Evolutionary conservation across 805 yeast genomes (phyloP).

Genomic region (Yarrowia alimentaria): DNA sequence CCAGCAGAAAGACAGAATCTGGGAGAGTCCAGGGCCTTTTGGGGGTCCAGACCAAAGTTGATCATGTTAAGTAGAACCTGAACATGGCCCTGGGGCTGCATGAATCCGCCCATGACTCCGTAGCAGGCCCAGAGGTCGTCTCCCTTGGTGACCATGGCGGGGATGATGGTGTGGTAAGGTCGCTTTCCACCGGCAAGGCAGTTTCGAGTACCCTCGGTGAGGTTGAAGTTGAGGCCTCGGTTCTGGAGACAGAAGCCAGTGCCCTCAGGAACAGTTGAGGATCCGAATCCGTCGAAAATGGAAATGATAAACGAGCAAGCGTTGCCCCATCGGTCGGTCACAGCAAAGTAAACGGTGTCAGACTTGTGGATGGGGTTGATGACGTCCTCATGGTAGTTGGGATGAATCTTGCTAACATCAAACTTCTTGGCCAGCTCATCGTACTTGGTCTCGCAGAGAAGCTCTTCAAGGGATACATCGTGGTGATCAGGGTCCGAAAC

Average conservation of each 20-base stretch:
- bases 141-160: slow-evolving; percentile 65
- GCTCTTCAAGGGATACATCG: slow-evolving; percentile 43
- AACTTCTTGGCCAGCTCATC: slow-evolving; percentile 51
- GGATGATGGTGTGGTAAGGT: slow-evolving; percentile 80
- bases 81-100: slow-evolving; percentile 83
- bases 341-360: slow-evolving; percentile 71
- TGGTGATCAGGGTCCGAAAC: slow-evolving; percentile 56
- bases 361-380: slow-evolving; percentile 58
- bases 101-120: slow-evolving; percentile 86
- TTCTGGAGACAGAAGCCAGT: slow-evolving; percentile 71
- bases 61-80: slow-evolving; percentile 69
- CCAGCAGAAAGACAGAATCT: slow-evolving; percentile 52
- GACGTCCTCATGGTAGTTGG: slow-evolving; percentile 44
- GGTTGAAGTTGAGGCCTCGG: slow-evolving; percentile 72
- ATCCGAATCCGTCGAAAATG: slow-evolving; percentile 66
- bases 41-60: slow-evolving; percentile 64
- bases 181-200: slow-evolving; percentile 66
- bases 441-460: slow-evolving; percentile 53
- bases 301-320: slow-evolving; percentile 82
- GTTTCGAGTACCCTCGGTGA: slow-evolving; percentile 57
- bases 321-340: slow-evolving; percentile 65
- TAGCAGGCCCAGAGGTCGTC: slow-evolving; percentile 57
- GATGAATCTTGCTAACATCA: slow-evolving; percentile 43
- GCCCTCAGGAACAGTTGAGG: slow-evolving; percentile 59
- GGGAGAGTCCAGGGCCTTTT: slow-evolving; percentile 73